phyloP scores from a whole-genome alignment of 352 stramenopile species.

The Phytopythium ostracodes region DNA sequence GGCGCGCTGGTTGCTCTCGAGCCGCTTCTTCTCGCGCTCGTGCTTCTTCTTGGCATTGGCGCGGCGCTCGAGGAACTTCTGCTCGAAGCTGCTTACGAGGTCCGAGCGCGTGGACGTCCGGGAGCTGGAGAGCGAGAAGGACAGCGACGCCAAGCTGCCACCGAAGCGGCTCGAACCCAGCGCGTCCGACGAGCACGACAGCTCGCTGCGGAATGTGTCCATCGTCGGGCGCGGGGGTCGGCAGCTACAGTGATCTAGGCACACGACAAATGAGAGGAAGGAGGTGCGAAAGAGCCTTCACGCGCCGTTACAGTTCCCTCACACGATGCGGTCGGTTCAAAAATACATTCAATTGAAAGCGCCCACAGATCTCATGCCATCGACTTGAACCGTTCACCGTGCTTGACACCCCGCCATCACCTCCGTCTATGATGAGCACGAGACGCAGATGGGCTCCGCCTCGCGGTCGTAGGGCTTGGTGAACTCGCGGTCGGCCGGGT shows the following conservation, averaged over 20 bases:
- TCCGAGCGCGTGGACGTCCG: conserved; percentile 40
- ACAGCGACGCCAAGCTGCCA: conserved; percentile 26
- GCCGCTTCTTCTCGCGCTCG: conserved; percentile 40
- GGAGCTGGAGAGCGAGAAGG: conserved; percentile 34
- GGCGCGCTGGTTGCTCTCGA: conserved; percentile 32
- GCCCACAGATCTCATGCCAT: background rate
- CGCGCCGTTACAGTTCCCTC: too few relatives aligned
- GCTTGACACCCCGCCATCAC: too few relatives aligned
- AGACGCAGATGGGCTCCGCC: conserved; percentile 60
- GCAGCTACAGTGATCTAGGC: background rate
- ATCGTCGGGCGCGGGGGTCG: conserved; percentile 1
- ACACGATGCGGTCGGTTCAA: background rate
- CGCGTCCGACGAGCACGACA: conserved; percentile 22
- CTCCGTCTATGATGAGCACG: conserved; percentile 61
- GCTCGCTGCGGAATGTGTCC: conserved; percentile 39
- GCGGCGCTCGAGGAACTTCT: conserved; percentile 52
- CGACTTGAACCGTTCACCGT: too few relatives aligned
- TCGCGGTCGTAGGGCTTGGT: conserved; percentile 47
- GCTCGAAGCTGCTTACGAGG: conserved; percentile 50
- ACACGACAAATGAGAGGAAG: background rate
- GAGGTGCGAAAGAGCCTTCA: too few relatives aligned
- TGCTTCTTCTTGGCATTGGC: conserved; percentile 47
- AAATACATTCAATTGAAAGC: background rate
- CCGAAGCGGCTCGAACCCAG: conserved; percentile 21
- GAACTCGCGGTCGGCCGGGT: conserved; percentile 37